Base-by-base conservation (phyloP, 1,284 basidiomycete species). In the Pholiota adiposa region DNA sequence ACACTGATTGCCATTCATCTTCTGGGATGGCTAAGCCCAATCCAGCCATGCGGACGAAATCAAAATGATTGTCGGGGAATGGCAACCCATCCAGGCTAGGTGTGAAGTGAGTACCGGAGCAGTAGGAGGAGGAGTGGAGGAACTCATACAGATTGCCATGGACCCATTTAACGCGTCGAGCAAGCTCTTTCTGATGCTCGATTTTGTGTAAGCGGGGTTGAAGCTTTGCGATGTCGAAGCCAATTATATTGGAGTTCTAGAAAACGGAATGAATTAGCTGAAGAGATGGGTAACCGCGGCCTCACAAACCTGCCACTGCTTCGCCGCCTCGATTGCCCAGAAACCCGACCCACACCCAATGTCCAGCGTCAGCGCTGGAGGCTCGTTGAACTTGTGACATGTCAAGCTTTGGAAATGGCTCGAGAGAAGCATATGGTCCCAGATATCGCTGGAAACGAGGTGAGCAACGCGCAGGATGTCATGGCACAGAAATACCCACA, bases 341-440 rank as follows among this genome's bases (percentile, higher is more conserved):
- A 85, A 82, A 0, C 94, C 94, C 58, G 85, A 86, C 3, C 94
- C 93, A 69, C 91, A 94, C 0, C 93, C 94, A 23, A 96, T 75
- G 68, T 92, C 90, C 8, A 93, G 81, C 0, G 90, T 78, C 4
- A 76, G 73, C 1, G 66, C 50, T 0, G 89, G 89, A 16, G 84
- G 81, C 0, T 67, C 68, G 4, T 79, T 73, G 51, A 87, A 84
- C 44, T 79, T 74, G 65, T 85, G 79, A 60, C 87, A 77, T 0
- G 88, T 85, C 40, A 88, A 64, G 16, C 77, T 73, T 36, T 76
- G 75, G 61, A 82, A 80, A 54, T 78, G 79, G 52, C 71, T 79
- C 38, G 74, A 75, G 64, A 87, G 73, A 72, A 88, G 86, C 77
- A 88, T 80, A 58, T 82, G 79, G 67, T 89, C 83, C 87, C 88